These are phyloP conservation scores for Pseudogymnoascus destructans DNA, from an alignment of 2,329 filamentous ascomycete species.

Conservation along the genomic window DNA sequence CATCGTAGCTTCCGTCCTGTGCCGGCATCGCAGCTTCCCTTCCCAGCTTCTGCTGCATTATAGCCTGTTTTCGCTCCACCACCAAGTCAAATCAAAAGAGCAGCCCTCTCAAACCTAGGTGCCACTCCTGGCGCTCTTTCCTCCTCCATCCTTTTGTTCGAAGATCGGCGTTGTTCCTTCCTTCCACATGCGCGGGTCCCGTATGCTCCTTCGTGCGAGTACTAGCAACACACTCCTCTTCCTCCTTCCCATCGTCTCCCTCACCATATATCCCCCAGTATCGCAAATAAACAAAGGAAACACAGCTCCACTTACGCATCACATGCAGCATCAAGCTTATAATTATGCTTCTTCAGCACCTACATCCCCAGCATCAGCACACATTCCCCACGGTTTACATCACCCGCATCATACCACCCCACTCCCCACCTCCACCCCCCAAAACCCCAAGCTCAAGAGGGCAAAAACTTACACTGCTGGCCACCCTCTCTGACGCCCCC, in stretches of 20 bases:
- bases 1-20: background rate
- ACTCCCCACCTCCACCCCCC: background rate
- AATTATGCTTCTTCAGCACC: constrained; percentile 27
- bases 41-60: background rate
- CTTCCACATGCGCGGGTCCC: background rate
- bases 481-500: constrained; percentile 23
- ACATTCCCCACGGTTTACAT: background rate
- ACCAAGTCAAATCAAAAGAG: background rate
- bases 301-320: constrained; percentile 27
- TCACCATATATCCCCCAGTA: background rate
- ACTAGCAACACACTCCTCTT: background rate
- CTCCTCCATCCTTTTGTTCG: background rate
- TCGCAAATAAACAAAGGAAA: constrained; percentile 10
- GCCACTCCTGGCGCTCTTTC: background rate
- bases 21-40: background rate
- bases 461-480: constrained; percentile 17
- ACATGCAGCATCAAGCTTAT: constrained; percentile 28
- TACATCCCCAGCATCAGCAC: constrained; percentile 15
- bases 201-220: background rate
- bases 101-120: background rate
- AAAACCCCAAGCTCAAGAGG: background rate
- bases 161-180: background rate
- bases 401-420: background rate
- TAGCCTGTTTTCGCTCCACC: background rate
- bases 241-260: background rate